Base-by-base conservation (phyloP, 352 stramenopile species). In the Pythium periplocum region DNA sequence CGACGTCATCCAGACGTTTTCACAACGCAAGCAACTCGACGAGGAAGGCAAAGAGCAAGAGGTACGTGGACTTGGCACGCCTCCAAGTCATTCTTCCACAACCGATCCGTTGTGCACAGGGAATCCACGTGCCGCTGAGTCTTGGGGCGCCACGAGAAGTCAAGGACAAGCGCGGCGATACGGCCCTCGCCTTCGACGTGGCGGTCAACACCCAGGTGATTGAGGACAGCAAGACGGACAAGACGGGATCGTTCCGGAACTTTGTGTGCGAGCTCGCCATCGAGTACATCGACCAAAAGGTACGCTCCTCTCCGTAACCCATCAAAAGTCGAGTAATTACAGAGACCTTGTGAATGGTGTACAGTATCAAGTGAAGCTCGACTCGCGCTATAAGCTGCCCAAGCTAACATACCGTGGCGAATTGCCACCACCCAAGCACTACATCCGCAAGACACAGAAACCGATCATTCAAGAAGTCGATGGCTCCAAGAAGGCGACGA, bases 251-350 rank as follows among this genome's bases (percentile, higher is more conserved):
- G 11, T 91, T 93, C 35, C 76, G 80, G 37, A 83, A 91, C 50
- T 93, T 93, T 71, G 75, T 93, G 38, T 93, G 83, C 49, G 76
- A 93, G 40, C 45, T 93, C 6, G 78, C 83, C 31, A 80, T 91
- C 45, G 73, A 93, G 48, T 91, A 91, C 54, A 82, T 93, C 35
- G 76, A 87, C 43, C 75, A 89, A 55, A 93, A 93, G 71, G 78
- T 88, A 37, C 33, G 45, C 31, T 35, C 26, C 17, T 26, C 17
- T 26, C 17, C 17, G 17, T 26, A 26, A 26, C 17, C 17, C 17
- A 26, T 26, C 17, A 26, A 26, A 26, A 26, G 17, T 26, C 17
- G 17, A 26, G 17, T 26, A 26, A 26, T 26, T 26, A 26, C 17
- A 26, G 17, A 26, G 17, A 26, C 17, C 17, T 26, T 26, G 17